A percentile compares a stretch with the other conserved stretches of the same genome.
Evolutionary conservation across 2,329 filamentous ascomycete genomes (phyloP).

Genomic region (Alternaria sp.): DNA sequence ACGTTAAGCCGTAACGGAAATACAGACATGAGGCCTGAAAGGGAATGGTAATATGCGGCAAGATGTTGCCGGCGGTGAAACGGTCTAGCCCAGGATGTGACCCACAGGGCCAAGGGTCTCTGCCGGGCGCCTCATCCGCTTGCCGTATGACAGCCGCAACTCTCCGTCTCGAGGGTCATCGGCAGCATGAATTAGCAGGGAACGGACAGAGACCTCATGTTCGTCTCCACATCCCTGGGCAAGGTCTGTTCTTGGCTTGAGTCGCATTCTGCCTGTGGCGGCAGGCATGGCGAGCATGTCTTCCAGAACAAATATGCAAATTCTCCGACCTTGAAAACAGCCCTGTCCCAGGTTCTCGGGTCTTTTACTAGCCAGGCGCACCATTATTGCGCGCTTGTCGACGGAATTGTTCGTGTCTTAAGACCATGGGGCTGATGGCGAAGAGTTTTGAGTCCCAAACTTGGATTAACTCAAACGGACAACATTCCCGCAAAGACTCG

Average conservation of each 20-base stretch:
- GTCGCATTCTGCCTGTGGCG: neutral
- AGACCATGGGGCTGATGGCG: neutral
- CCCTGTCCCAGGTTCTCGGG: neutral
- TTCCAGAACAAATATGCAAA: neutral
- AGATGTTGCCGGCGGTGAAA: neutral
- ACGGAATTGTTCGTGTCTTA: neutral
- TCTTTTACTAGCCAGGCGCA: neutral
- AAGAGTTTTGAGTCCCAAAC: constrained; percentile 1
- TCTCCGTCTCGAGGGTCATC: neutral
- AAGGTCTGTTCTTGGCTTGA: neutral
- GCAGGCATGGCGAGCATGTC: neutral
- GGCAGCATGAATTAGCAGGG: neutral
- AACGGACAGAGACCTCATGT: neutral
- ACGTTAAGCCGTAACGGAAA: neutral
- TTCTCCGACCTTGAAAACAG: neutral
- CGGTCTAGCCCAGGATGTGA: constrained; percentile 5
- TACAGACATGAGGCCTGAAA: neutral
- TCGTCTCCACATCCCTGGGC: constrained; percentile 10
- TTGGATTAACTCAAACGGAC: neutral
- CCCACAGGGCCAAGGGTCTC: constrained; percentile 2
- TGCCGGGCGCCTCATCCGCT: constrained; percentile 5
- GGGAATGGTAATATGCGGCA: neutral
- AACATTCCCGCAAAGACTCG: neutral
- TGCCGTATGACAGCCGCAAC: neutral
- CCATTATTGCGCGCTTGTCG: neutral